These are phyloP conservation scores for Cucurbita moschata DNA, from an alignment of 306 rosid genomes.

Conservation along the genomic window DNA sequence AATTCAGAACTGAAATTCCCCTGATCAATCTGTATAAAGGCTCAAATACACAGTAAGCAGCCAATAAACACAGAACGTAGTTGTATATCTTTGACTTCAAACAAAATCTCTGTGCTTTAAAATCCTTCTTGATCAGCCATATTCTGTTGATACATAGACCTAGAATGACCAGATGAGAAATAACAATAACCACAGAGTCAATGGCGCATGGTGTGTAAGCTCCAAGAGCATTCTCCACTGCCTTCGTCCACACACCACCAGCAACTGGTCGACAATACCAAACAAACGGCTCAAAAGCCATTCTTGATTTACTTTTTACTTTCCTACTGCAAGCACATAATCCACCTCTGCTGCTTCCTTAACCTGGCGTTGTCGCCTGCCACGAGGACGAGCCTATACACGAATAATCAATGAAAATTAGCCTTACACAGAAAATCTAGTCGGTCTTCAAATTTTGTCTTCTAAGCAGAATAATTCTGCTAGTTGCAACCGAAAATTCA, in stretches of 20 bases:
- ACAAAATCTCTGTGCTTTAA: conserved; percentile 47
- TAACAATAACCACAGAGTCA: conserved; percentile 46
- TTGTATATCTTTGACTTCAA: conserved; percentile 68
- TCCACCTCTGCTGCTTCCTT: background rate
- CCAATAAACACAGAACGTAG: conserved; percentile 53
- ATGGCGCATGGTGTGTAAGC: conserved; percentile 73
- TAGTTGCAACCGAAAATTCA: background rate
- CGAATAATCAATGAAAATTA: background rate
- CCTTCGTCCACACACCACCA: conserved; percentile 61
- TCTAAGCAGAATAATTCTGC: background rate
- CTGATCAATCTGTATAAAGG: conserved; percentile 70
- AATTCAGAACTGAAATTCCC: conserved; percentile 64
- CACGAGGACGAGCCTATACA: background rate
- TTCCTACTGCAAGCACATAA: background rate
- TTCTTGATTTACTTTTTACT: conserved; percentile 10
- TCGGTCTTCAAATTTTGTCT: background rate
- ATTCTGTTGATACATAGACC: conserved; percentile 62
- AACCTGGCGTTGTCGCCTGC: background rate
- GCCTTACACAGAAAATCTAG: background rate
- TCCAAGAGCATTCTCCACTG: conserved; percentile 77
- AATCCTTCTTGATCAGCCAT: conserved; percentile 63
- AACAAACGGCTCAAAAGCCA: conserved; percentile 58
- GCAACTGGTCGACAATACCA: conserved; percentile 84
- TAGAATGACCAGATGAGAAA: conserved; percentile 59
- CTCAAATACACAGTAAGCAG: conserved; percentile 58